Evolutionary conservation across 192 early-diverging fungal genomes (phyloP), one percentile per base, ranked within the genome.

Genomic region (Kickxella alabastrina): DNA sequence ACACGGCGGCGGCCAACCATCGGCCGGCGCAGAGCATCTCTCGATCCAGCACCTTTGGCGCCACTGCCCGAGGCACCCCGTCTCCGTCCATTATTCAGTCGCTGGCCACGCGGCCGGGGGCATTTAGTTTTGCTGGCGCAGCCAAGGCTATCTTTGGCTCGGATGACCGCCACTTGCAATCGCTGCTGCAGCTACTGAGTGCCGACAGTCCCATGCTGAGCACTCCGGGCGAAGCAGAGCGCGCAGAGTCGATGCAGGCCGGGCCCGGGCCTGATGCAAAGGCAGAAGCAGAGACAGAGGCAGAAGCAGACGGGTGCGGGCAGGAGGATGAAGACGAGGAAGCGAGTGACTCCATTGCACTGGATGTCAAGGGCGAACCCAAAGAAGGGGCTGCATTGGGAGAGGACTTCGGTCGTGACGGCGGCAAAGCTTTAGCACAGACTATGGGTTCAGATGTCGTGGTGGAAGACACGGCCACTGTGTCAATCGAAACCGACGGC

Each of bases 71-170:
- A 3, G 66, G 73, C 26, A 57, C 61, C 32, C 73, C 73, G 3
- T 76, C 73, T 19, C 73, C 73, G 23, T 76, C 73, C 3, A 76
- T 76, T 22, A 76, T 76, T 36, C 73, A 76, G 57, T 54, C 73
- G 43, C 37, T 76, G 57, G 58, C 63, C 10, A 36, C 59, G 14
- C 54, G 63, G 13, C 42, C 59, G 13, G 45, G 56, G 14, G 24
- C 55, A 15, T 53, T 62, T 17, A 48, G 45, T 4, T 39, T 65
- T 40, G 66, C 52, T 6, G 53, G 54, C 0, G 57, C 65, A 3
- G 66, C 73, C 2, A 76, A 76, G 32, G 57, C 73, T 1, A 64
- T 76, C 2, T 60, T 75, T 49, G 65, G 60, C 13, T 57, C 72
- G 1, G 72, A 75, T 21, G 65, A 63, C 31, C 60, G 61, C 5